phyloP scores from a whole-genome alignment of 2,329 filamentous ascomycete genomes.

The Pseudomassariella vexata region DNA sequence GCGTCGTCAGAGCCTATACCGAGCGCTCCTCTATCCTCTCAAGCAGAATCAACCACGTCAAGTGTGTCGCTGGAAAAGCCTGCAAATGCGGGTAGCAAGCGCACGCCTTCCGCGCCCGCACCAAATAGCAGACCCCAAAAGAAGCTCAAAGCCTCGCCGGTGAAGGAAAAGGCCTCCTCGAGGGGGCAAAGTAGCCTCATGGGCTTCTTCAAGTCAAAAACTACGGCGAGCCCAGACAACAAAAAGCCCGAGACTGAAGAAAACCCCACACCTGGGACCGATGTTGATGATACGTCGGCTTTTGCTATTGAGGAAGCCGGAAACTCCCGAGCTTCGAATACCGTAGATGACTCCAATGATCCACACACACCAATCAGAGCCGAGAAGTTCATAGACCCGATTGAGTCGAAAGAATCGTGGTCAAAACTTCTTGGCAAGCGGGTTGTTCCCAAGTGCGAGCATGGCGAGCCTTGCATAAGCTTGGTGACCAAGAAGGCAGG shows the following conservation, averaged over 20 bases:
- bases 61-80: conserved; percentile 13
- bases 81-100: conserved; percentile 18
- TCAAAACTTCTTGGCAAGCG: conserved; percentile 74
- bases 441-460: conserved; percentile 73
- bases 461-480: conserved; percentile 79
- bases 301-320: conserved; percentile 7
- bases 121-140: conserved; percentile 26
- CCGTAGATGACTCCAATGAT: neutral
- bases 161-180: conserved; percentile 23
- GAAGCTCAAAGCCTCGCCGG: conserved; percentile 27
- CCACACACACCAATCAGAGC: conserved; percentile 6
- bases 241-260: conserved; percentile 9
- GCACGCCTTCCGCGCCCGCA: conserved; percentile 14
- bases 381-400: conserved; percentile 57
- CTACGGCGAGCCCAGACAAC: conserved; percentile 12
- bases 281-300: conserved; percentile 11
- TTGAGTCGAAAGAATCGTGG: conserved; percentile 77
- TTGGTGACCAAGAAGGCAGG: conserved; percentile 85
- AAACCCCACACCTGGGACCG: conserved; percentile 1
- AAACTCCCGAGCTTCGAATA: neutral
- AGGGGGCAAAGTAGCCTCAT: conserved; percentile 55
- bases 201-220: conserved; percentile 72
- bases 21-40: conserved; percentile 13
- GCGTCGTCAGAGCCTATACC: conserved; percentile 2
- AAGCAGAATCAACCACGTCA: conserved; percentile 8